Conservation (phyloP, 805 yeast genomes). For the Suhomyces pyralidae region DNA sequence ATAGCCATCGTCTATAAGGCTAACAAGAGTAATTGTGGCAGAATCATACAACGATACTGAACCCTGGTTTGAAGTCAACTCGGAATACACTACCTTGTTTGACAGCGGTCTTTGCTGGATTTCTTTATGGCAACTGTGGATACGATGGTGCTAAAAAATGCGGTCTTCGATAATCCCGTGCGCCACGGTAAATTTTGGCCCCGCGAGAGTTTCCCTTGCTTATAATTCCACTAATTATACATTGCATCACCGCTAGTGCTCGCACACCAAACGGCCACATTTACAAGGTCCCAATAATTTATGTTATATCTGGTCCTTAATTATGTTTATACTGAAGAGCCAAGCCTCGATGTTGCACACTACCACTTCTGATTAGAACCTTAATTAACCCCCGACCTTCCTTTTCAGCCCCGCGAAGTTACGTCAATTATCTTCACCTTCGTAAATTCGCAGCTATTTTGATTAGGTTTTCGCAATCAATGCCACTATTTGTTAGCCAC, state of each 20-base stretch:
- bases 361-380: not conserved
- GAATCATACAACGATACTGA: not conserved
- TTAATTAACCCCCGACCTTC: not conserved
- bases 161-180: not conserved
- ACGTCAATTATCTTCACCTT: not conserved
- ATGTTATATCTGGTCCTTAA: no score
- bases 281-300: not conserved
- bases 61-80: not conserved
- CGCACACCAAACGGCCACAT: not conserved
- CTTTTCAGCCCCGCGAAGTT: not conserved
- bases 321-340: not conserved
- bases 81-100: not conserved
- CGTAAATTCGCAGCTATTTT: not conserved
- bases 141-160: not conserved
- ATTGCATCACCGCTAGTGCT: not conserved
- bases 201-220: not conserved
- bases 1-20: not conserved
- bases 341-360: not conserved
- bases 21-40: not conserved
- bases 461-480: not conserved
- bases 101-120: not conserved
- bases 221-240: not conserved
- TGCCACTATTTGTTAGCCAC: constrained; percentile 28
- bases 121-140: not conserved
- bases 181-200: not conserved